phyloP scores from a whole-genome alignment of 768 basidiomycete genomes.

The Lepiota brunneoincarnata region DNA sequence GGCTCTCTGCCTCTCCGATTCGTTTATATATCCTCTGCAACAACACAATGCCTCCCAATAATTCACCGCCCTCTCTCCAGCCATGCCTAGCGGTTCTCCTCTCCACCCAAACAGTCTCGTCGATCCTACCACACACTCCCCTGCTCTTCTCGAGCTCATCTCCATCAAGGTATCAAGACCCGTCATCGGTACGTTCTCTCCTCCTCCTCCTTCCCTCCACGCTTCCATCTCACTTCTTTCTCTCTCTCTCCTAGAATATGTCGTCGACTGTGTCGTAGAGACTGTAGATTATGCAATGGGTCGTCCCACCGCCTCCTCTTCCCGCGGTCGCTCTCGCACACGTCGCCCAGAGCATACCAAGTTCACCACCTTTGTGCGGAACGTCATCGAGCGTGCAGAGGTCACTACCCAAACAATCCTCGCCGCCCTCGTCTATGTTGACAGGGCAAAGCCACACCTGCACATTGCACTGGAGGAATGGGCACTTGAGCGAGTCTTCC shows the following conservation, averaged over 20 bases:
- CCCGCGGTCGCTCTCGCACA: slow-evolving; percentile 43
- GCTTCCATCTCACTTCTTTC: slow-evolving; percentile 5
- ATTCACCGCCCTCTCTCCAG: slow-evolving; percentile 11
- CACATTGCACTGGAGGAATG: slow-evolving; percentile 81
- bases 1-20: slow-evolving; percentile 29
- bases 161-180: slow-evolving; percentile 59
- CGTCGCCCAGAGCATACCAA: slow-evolving; percentile 51
- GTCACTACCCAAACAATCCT: slow-evolving; percentile 69
- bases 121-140: slow-evolving; percentile 59
- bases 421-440: slow-evolving; percentile 72
- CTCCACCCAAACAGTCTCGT: slow-evolving; percentile 53
- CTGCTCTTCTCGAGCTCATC: slow-evolving; percentile 66
- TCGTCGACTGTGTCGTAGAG: slow-evolving; percentile 66
- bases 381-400: slow-evolving; percentile 72
- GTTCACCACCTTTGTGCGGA: slow-evolving; percentile 64
- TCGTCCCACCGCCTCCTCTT: slow-evolving; percentile 52
- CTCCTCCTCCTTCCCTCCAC: not conserved
- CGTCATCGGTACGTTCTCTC: slow-evolving; percentile 56
- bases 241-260: slow-evolving; percentile 54
- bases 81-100: slow-evolving; percentile 3
- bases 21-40: slow-evolving; percentile 26
- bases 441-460: slow-evolving; percentile 73
- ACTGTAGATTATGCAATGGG: slow-evolving; percentile 77
- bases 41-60: slow-evolving; percentile 1
- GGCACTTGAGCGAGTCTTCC: slow-evolving; percentile 88